Evolutionary conservation across 2,329 filamentous ascomycete genomes (phyloP).

Genomic region (Colletotrichum melonis): DNA sequence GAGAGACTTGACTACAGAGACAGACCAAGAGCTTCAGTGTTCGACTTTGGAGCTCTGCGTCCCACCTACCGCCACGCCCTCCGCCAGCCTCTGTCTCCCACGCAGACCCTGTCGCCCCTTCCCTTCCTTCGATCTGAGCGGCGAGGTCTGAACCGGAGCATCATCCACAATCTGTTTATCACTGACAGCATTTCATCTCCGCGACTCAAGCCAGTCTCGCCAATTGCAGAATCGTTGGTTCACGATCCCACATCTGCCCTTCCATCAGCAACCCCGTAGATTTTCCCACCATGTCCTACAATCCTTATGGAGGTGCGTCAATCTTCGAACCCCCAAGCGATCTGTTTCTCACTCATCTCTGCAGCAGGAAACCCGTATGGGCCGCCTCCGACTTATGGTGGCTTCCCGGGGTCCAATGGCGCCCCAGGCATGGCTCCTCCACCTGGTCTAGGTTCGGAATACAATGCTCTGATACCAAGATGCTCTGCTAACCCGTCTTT

Average conservation of each 20-base stretch:
- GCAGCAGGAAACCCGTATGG: slow-evolving; percentile 70
- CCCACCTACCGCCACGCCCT: not conserved
- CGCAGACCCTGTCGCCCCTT: no score
- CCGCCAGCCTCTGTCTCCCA: not conserved
- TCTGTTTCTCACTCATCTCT: slow-evolving; percentile 35
- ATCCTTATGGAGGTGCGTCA: slow-evolving; percentile 66
- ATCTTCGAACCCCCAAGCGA: not conserved
- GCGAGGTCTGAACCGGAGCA: not conserved
- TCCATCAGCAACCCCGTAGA: not conserved
- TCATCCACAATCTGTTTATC: no score
- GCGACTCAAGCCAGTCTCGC: not conserved
- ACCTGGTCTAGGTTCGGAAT: slow-evolving; percentile 80
- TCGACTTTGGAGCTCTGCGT: slow-evolving; percentile 6
- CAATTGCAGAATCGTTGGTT: not conserved
- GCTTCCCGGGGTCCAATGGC: slow-evolving; percentile 70
- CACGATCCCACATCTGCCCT: not conserved
- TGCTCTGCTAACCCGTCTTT: slow-evolving; percentile 35
- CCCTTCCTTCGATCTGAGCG: not conserved
- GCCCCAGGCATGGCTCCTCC: slow-evolving; percentile 80
- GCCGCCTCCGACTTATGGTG: slow-evolving; percentile 78
- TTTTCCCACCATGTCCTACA: slow-evolving; percentile 62
- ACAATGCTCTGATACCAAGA: not conserved
- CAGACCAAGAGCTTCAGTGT: slow-evolving; percentile 7
- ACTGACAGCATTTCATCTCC: not conserved
- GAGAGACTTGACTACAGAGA: not conserved